Evolutionary conservation across 2,329 filamentous ascomycete species (phyloP).

Genomic region (Xylaria hypoxylon): DNA sequence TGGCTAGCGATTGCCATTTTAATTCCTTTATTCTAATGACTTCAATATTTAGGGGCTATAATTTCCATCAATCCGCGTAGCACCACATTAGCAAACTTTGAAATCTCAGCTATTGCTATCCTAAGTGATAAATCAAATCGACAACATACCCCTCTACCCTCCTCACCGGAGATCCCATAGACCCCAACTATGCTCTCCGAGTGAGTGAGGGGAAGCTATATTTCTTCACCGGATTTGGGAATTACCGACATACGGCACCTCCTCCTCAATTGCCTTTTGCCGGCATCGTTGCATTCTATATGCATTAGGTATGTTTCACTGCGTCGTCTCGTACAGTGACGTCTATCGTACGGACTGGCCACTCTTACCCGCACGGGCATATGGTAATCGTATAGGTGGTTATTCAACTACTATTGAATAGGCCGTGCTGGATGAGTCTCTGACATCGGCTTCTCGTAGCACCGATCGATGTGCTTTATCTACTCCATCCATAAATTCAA

Average conservation of each 20-base stretch:
- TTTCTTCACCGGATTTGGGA: not conserved
- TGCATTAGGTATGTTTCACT: not conserved
- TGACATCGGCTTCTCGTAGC: too few species aligned
- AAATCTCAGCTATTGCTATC: not conserved
- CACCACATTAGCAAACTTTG: not conserved
- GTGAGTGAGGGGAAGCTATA: not conserved
- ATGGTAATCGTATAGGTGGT: too few species aligned
- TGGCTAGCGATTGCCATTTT: constrained; percentile 13
- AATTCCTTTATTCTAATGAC: not conserved
- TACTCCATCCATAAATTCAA: too few species aligned
- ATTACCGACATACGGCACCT: constrained; percentile 7
- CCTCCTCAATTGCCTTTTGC: constrained; percentile 24
- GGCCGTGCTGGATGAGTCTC: too few species aligned
- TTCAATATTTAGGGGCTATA: not conserved
- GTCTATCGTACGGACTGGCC: too few species aligned
- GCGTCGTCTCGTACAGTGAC: not conserved
- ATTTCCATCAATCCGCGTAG: too few species aligned
- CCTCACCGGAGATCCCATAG: not conserved
- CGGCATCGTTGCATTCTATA: not conserved
- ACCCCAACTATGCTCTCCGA: not conserved
- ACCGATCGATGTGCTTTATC: too few species aligned
- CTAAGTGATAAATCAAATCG: not conserved
- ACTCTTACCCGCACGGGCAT: not conserved
- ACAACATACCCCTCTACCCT: not conserved
- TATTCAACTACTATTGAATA: too few species aligned